Conservation (phyloP, 306 rosid genomes). For the Lathyrus sativus region DNA sequence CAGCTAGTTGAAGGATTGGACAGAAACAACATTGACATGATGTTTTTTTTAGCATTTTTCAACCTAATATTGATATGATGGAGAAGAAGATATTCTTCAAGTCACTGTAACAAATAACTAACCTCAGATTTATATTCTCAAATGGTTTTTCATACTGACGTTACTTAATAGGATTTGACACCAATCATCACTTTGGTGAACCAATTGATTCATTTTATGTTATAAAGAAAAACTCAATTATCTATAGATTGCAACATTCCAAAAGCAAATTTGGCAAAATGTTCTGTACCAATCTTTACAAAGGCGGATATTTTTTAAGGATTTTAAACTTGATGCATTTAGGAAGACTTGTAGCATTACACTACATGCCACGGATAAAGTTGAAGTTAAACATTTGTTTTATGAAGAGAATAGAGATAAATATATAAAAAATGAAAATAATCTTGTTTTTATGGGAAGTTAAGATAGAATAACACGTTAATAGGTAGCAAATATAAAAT, state of each 20-base stretch:
- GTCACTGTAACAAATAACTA: conserved; percentile 44
- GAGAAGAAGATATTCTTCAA: not conserved
- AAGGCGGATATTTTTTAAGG: no score
- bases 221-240: not conserved
- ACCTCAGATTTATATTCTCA: conserved; percentile 39
- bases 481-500: no score
- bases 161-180: conserved; percentile 28
- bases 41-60: conserved; percentile 19
- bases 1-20: conserved; percentile 47
- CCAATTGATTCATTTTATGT: not conserved
- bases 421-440: no score
- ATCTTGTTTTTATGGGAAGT: no score
- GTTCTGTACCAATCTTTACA: no score
- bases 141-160: conserved; percentile 11
- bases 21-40: conserved; percentile 38
- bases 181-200: conserved; percentile 3
- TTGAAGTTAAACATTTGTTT: no score
- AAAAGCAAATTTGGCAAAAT: not conserved
- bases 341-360: no score
- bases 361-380: no score
- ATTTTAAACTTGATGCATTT: no score
- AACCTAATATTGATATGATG: not conserved
- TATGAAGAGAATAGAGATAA: no score
- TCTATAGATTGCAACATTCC: not conserved
- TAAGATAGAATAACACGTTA: no score